Evolutionary conservation across 2,329 filamentous ascomycete species (phyloP), one percentile per base, ranked within the genome.

Genomic region (Aspergillus spinulosporus): DNA sequence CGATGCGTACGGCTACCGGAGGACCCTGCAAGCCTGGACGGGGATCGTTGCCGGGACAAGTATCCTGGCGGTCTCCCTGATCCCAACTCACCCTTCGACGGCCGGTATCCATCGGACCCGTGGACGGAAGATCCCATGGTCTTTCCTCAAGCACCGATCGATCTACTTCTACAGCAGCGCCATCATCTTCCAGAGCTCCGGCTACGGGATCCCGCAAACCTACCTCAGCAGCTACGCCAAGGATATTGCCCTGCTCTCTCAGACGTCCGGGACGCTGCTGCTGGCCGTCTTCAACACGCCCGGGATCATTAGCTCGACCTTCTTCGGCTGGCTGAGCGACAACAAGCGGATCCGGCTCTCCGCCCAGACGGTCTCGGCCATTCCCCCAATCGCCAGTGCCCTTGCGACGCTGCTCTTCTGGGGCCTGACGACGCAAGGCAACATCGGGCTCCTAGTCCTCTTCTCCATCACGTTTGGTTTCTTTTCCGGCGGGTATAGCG

Each of bases 391-490:
- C 7, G 86, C 84, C 1, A 82, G 83, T 0, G 77, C 82, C 0
- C 53, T 84, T 4, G 81, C 82, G 0, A 82, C 80, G 0, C 80
- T 88, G 21, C 66, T 87, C 8, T 71, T 88, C 21, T 89, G 86
- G 87, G 87, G 85, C 3, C 64, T 84, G 0, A 80, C 82, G 15
- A 77, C 51, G 2, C 57, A 65, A 4, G 59, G 62, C 3, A 75
- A 73, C 6, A 70, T 86, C 26, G 77, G 78, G 0, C 71, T 85
- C 3, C 68, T 88, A 32, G 81, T 85, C 26, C 62, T 83, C 5
- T 89, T 86, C 68, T 83, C 84, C 36, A 70, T 87, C 14, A 73
- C 80, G 3, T 89, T 86, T 64, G 87, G 86, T 0, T 76, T 88
- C 61, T 88, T 88, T 53, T 85, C 85, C 0, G 84, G 85, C 0